Evolutionary conservation across 352 stramenopile genomes (phyloP).

Genomic region (Phytophthora sansomeana): DNA sequence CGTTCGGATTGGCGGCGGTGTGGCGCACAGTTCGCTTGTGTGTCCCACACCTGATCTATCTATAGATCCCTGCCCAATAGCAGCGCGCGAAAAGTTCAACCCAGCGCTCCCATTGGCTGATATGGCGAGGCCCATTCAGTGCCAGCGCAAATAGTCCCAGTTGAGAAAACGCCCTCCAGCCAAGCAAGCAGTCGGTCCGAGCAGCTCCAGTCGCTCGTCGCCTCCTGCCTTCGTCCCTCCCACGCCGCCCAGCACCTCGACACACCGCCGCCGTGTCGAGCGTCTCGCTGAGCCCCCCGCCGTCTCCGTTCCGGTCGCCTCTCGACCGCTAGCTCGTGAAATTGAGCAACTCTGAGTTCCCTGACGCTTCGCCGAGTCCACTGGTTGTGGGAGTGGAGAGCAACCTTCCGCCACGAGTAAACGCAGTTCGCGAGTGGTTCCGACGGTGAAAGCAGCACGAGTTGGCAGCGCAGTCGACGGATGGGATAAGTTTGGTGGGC

Average conservation of each 20-base stretch:
- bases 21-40: constrained; percentile 3
- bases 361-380: constrained; percentile 46
- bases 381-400: constrained; percentile 61
- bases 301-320: constrained; percentile 14
- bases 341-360: constrained; percentile 57
- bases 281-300: constrained; percentile 6
- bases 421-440: constrained; percentile 4
- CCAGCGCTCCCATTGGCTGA: constrained; percentile 11
- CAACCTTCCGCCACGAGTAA: constrained; percentile 35
- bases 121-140: constrained; percentile 24
- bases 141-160: constrained; percentile 13
- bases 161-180: constrained; percentile 44
- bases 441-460: constrained; percentile 31
- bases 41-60: constrained; percentile 8
- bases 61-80: constrained; percentile 10
- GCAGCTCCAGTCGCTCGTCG: constrained; percentile 7
- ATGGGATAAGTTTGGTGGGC: constrained; percentile 59
- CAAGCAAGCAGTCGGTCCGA: constrained; percentile 26
- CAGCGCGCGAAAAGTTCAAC: background rate
- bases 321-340: constrained; percentile 18
- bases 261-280: constrained; percentile 1
- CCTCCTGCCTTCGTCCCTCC: background rate
- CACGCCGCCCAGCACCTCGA: constrained; percentile 1
- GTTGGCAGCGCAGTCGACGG: constrained; percentile 39
- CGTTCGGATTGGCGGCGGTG: constrained; percentile 1